A percentile compares a stretch with the other conserved stretches of the same genome.
Conservation (phyloP, 2,329 filamentous ascomycete genomes). For the Aspergillus udagawae region DNA sequence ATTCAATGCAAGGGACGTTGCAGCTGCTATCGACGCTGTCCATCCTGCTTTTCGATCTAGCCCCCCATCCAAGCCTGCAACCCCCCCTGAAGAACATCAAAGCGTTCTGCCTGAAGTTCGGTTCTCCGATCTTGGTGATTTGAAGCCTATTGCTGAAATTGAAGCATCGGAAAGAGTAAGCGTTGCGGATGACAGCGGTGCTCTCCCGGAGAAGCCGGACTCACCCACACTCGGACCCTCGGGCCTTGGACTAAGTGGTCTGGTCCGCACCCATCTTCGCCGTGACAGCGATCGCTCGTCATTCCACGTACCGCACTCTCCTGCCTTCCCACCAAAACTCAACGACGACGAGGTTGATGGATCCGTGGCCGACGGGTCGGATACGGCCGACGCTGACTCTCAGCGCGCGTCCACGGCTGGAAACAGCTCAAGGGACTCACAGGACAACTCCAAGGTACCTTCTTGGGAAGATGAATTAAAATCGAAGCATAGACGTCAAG, state of each 20-base stretch:
- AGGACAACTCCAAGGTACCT: constrained; percentile 12
- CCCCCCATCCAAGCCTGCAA: constrained; percentile 29
- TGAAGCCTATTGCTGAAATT: constrained; percentile 39
- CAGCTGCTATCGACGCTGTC: constrained; percentile 29
- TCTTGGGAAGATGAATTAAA: constrained; percentile 49
- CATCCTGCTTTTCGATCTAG: constrained; percentile 36
- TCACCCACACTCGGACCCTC: constrained; percentile 74
- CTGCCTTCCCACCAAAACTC: constrained; percentile 31
- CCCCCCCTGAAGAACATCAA: constrained; percentile 26
- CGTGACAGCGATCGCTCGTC: constrained; percentile 78
- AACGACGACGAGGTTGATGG: constrained; percentile 19
- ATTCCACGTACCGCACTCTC: constrained; percentile 57
- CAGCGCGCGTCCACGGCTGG: background rate
- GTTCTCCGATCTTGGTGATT: constrained; percentile 36
- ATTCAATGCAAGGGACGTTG: constrained; percentile 17
- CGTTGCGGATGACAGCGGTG: constrained; percentile 2
- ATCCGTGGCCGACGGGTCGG: constrained; percentile 1
- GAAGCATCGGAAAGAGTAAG: constrained; percentile 12
- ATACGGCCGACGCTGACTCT: background rate
- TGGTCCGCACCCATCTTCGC: constrained; percentile 81
- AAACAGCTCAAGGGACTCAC: constrained; percentile 1
- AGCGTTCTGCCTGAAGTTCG: constrained; percentile 32
- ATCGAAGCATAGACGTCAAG: constrained; percentile 39
- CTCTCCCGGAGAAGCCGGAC: constrained; percentile 46
- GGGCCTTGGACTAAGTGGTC: constrained; percentile 64